phyloP scores from a whole-genome alignment of 257 asterid species.

The Plectranthus barbatus region DNA sequence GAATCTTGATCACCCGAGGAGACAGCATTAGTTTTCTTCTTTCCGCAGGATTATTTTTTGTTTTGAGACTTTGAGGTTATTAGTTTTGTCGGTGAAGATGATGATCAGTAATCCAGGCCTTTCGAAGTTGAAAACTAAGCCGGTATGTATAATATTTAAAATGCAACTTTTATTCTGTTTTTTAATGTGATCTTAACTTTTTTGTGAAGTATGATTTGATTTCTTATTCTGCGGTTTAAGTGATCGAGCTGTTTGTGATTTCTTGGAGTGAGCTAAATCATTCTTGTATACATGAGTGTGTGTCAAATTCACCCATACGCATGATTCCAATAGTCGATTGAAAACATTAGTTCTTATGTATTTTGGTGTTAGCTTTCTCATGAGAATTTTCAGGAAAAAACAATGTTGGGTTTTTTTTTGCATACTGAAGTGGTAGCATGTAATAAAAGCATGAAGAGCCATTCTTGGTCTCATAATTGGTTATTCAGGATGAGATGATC shows the following conservation, averaged over 20 bases:
- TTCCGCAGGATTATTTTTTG: neutral
- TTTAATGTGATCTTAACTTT: neutral
- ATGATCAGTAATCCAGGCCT: constrained; percentile 47
- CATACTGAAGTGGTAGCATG: neutral
- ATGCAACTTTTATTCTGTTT: neutral
- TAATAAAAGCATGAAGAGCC: neutral
- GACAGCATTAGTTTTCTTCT: neutral
- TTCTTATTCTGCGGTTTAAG: neutral
- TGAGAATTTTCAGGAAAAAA: too few relatives aligned
- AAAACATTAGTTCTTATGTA: neutral
- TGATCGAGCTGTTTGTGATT: neutral
- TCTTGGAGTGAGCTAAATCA: neutral
- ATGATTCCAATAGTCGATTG: neutral
- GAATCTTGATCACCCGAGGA: constrained; percentile 1
- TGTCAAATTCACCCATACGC: neutral
- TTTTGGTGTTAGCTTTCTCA: neutral
- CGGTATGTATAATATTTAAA: constrained; percentile 22
- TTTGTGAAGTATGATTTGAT: neutral
- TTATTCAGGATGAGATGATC: neutral
- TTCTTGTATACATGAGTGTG: neutral
- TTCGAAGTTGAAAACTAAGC: constrained; percentile 43
- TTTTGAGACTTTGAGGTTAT: neutral
- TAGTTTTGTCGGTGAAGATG: constrained; percentile 27
- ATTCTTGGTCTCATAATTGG: neutral
- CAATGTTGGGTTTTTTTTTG: neutral